phyloP scores from a whole-genome alignment of 148 eudicot species.

The Silene conica region DNA sequence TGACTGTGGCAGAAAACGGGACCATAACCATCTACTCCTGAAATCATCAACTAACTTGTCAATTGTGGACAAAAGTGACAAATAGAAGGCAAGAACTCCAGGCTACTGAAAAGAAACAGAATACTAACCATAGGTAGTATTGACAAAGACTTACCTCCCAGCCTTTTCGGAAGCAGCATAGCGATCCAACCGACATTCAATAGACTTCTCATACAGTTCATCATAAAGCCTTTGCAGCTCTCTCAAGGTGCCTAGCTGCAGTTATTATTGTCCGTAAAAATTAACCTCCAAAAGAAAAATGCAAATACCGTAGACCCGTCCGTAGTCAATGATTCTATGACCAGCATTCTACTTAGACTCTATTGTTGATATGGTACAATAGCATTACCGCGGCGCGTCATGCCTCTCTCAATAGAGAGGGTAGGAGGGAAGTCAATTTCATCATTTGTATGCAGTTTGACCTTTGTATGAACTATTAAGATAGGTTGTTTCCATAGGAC shows the following conservation, averaged over 20 bases:
- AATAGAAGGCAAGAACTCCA: conserved; percentile 1
- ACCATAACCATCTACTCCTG: conserved; percentile 91
- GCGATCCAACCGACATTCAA: conserved; percentile 73
- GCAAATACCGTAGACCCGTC: neutral
- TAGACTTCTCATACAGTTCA: conserved; percentile 72
- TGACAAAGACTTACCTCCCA: conserved; percentile 48
- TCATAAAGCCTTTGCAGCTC: conserved; percentile 86
- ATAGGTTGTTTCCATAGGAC: neutral
- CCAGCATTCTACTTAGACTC: neutral
- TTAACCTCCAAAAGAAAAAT: conserved; percentile 5
- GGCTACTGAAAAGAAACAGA: neutral
- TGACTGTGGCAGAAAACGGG: conserved; percentile 57
- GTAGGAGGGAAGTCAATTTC: no score
- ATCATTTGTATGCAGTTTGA: no score
- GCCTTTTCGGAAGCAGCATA: conserved; percentile 65
- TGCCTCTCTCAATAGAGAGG: no score
- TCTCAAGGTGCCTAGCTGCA: conserved; percentile 71
- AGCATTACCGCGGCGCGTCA: no score
- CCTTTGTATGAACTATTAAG: no score
- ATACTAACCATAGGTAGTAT: neutral
- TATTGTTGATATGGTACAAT: neutral
- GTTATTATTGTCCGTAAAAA: conserved; percentile 17
- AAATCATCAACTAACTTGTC: conserved; percentile 17
- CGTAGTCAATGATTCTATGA: neutral
- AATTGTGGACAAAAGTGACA: neutral